Evolutionary conservation across 75 land plant genomes (phyloP).

Genomic region (Picea glauca): DNA sequence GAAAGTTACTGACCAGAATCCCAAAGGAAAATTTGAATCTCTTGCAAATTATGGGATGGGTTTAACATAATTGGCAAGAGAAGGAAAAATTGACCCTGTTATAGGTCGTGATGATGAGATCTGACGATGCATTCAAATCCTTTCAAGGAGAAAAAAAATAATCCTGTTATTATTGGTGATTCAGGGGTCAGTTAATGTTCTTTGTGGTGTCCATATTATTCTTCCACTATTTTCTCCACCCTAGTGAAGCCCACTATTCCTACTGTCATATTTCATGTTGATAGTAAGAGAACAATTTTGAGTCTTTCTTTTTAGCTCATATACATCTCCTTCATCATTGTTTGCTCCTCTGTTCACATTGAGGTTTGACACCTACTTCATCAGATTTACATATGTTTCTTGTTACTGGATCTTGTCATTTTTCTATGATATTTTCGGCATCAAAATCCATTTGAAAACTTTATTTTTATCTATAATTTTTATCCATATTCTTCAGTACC

Average conservation of each 20-base stretch:
- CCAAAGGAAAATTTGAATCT: constrained; percentile 80
- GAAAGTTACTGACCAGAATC: constrained; percentile 15
- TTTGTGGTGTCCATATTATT: too few relatives aligned
- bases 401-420: too few relatives aligned
- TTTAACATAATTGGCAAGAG: constrained; percentile 64
- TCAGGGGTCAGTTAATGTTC: constrained; percentile 59
- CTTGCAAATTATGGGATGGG: constrained; percentile 82
- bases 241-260: background rate
- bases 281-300: background rate
- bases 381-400: background rate
- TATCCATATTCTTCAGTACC: background rate
- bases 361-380: background rate
- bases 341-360: background rate
- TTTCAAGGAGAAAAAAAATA: constrained; percentile 84
- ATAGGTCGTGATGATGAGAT: constrained; percentile 92
- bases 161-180: constrained; percentile 87
- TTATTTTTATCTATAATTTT: background rate
- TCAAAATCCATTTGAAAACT: background rate
- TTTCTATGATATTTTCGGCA: background rate
- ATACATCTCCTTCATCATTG: background rate
- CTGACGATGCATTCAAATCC: constrained; percentile 77
- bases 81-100: constrained; percentile 83
- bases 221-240: background rate
- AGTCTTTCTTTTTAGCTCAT: background rate
- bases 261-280: background rate